A percentile compares a stretch with the other conserved stretches of the same genome.
These are phyloP conservation scores for Staphylotrichum tortipilum DNA, from an alignment of 495 filamentous ascomycete genomes.

Conservation along the genomic window DNA sequence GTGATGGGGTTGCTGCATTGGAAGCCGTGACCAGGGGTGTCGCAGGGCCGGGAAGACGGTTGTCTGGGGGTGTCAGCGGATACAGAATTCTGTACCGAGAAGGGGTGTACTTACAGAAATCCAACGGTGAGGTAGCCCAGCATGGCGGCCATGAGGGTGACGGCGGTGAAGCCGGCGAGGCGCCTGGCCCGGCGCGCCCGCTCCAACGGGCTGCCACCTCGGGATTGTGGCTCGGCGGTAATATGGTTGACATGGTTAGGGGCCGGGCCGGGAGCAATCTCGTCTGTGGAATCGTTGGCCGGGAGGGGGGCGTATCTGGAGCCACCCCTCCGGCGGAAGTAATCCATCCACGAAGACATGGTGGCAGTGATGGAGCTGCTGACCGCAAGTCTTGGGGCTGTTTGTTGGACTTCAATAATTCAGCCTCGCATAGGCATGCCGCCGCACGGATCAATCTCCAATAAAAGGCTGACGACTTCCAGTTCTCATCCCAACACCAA, in stretches of 20 bases:
- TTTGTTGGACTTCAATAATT: not conserved
- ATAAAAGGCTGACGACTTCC: too few species aligned
- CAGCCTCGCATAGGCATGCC: too few species aligned
- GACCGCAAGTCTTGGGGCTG: not conserved
- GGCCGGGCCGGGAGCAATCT: too few species aligned
- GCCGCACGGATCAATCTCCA: too few species aligned
- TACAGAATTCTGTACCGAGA: not conserved
- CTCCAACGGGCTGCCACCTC: too few species aligned
- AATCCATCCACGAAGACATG: not conserved
- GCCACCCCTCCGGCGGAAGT: not conserved
- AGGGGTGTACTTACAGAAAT: not conserved
- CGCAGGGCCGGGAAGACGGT: constrained; percentile 33
- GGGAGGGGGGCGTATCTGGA: not conserved
- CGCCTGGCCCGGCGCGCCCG: constrained; percentile 1
- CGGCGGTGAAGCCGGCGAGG: not conserved
- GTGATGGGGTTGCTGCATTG: constrained; percentile 44
- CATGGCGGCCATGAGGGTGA: not conserved
- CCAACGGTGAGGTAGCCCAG: not conserved
- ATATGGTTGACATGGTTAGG: too few species aligned
- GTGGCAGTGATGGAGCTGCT: too few species aligned
- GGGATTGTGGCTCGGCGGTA: too few species aligned
- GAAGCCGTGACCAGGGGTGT: constrained; percentile 53
- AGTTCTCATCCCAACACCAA: too few species aligned
- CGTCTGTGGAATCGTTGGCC: too few species aligned
- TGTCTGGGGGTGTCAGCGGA: not conserved